Evolutionary conservation across 2,329 filamentous ascomycete genomes (phyloP).

Genomic region (Aureobasidium zeae): DNA sequence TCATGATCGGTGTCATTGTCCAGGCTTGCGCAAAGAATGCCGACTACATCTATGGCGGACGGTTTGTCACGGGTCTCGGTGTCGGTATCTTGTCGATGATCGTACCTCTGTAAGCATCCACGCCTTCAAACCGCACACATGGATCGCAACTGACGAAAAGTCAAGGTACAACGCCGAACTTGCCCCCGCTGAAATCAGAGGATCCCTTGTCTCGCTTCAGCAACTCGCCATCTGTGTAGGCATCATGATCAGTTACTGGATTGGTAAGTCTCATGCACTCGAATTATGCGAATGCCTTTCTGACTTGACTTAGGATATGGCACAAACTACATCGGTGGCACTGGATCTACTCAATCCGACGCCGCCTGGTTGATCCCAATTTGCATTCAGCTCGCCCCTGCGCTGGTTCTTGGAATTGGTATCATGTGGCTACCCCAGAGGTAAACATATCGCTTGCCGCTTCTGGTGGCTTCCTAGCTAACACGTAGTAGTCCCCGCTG

Average conservation of each 20-base stretch:
- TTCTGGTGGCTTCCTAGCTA: background rate
- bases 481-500: slow-evolving; percentile 21
- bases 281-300: no score
- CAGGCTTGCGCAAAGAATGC: slow-evolving; percentile 52
- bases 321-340: slow-evolving; percentile 27
- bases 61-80: slow-evolving; percentile 53
- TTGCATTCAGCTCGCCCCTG: slow-evolving; percentile 60
- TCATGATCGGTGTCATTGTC: slow-evolving; percentile 60
- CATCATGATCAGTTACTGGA: slow-evolving; percentile 53
- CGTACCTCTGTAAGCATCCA: slow-evolving; percentile 41
- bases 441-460: background rate
- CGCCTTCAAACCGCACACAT: background rate
- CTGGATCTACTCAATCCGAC: slow-evolving; percentile 21
- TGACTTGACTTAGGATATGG: slow-evolving; percentile 19
- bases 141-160: slow-evolving; percentile 15
- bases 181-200: slow-evolving; percentile 30
- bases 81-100: slow-evolving; percentile 51
- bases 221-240: slow-evolving; percentile 51
- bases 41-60: slow-evolving; percentile 58
- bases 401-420: slow-evolving; percentile 55
- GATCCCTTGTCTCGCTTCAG: slow-evolving; percentile 45
- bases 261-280: slow-evolving; percentile 28
- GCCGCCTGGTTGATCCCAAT: slow-evolving; percentile 64
- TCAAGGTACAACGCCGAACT: slow-evolving; percentile 24
- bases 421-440: slow-evolving; percentile 46